phyloP scores from a whole-genome alignment of 805 yeast species.

The Huiozyma sinensis region DNA sequence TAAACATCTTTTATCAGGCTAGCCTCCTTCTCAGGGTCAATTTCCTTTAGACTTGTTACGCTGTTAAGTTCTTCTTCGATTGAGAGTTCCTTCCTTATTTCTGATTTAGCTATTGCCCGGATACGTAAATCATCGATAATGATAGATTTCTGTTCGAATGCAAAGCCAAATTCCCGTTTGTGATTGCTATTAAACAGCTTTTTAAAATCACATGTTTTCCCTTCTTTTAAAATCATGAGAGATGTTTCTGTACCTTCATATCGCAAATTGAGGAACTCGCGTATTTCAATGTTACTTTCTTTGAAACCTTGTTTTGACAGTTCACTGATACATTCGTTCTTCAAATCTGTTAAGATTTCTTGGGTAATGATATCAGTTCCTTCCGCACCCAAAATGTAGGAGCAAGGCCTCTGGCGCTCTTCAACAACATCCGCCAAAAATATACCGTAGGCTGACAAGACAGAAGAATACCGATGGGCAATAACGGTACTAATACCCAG shows the following conservation, averaged over 20 bases:
- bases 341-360: conserved; percentile 37
- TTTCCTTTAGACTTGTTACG: conserved; percentile 16
- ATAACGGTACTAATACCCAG: conserved; percentile 60
- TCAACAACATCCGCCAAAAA: conserved; percentile 76
- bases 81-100: conserved; percentile 31
- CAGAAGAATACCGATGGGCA: conserved; percentile 73
- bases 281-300: conserved; percentile 37
- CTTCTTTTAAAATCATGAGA: conserved; percentile 47
- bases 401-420: conserved; percentile 68
- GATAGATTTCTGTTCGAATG: conserved; percentile 44
- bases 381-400: conserved; percentile 30
- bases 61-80: conserved; percentile 44
- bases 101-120: conserved; percentile 58
- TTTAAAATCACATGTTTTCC: conserved; percentile 26
- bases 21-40: conserved; percentile 21
- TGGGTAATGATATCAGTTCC: conserved; percentile 29
- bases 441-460: conserved; percentile 82
- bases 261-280: conserved; percentile 64
- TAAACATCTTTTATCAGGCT: conserved; percentile 37
- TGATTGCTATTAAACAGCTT: conserved; percentile 45
- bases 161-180: conserved; percentile 63
- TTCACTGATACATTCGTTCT: conserved; percentile 31
- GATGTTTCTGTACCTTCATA: conserved; percentile 87
- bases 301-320: conserved; percentile 45
- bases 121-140: conserved; percentile 66